These are phyloP conservation scores for Leccinum cinnamomeum DNA, from an alignment of 1,284 basidiomycete species.

Conservation along the genomic window DNA sequence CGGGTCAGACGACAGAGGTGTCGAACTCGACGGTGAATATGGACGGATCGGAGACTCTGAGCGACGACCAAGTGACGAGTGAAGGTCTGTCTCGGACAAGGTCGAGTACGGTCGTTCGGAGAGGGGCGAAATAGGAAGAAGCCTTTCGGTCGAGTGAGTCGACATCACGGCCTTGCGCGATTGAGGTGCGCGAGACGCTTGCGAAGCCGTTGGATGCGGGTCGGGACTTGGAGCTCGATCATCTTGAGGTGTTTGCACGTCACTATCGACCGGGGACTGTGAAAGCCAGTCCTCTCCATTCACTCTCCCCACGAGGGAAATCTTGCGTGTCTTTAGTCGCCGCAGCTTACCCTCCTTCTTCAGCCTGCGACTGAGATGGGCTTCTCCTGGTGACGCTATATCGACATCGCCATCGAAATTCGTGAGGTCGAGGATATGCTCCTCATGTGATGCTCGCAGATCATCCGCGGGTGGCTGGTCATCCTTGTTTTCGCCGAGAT, in stretches of 20 bases:
- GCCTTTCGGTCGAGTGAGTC: constrained; percentile 23
- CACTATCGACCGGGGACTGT: neutral
- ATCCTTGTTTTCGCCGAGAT: constrained; percentile 38
- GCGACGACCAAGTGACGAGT: constrained; percentile 14
- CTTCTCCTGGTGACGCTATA: constrained; percentile 60
- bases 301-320: constrained; percentile 19
- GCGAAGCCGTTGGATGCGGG: neutral
- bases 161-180: constrained; percentile 6
- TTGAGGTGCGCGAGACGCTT: neutral
- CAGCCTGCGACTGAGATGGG: constrained; percentile 57
- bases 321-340: constrained; percentile 52
- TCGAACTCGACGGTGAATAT: constrained; percentile 2
- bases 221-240: constrained; percentile 1
- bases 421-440: constrained; percentile 67
- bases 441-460: constrained; percentile 46
- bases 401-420: constrained; percentile 84
- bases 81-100: constrained; percentile 19
- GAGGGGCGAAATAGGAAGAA: constrained; percentile 19
- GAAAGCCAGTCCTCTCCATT: constrained; percentile 7
- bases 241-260: neutral
- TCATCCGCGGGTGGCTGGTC: constrained; percentile 32
- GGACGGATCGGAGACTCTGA: constrained; percentile 11
- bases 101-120: constrained; percentile 17
- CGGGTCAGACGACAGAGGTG: neutral
- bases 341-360: constrained; percentile 70